These are phyloP conservation scores for Globisporangium carolinianum DNA, from an alignment of 352 stramenopile species.

Conservation along the genomic window DNA sequence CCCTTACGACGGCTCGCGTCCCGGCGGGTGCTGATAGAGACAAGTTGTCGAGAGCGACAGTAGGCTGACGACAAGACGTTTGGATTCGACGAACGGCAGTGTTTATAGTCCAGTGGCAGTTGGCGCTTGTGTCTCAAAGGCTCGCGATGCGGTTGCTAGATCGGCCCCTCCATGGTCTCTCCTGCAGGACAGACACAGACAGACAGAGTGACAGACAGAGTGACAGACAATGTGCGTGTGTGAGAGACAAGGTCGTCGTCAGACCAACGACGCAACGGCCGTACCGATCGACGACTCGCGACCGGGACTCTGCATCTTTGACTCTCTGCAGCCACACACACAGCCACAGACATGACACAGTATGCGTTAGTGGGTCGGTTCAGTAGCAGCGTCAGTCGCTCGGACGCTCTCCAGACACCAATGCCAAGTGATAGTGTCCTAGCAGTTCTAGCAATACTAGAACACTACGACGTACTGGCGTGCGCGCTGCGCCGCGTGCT, in stretches of 20 bases:
- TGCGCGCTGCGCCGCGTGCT: constrained; percentile 38
- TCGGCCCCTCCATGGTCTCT: constrained; percentile 63
- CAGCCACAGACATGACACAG: constrained; percentile 3
- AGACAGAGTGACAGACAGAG: constrained; percentile 1
- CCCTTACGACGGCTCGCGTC: constrained; percentile 45
- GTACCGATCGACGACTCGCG: constrained; percentile 29
- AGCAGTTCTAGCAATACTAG: background rate
- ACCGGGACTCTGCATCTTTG: constrained; percentile 20
- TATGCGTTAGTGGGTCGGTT: background rate
- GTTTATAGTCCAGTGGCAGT: too few species aligned
- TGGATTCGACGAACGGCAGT: background rate
- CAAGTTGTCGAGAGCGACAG: background rate
- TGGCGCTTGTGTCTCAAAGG: too few species aligned
- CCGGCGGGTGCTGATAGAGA: constrained; percentile 9
- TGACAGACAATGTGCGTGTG: background rate
- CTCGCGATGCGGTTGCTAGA: constrained; percentile 17
- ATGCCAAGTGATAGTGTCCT: background rate
- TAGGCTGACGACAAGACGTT: background rate
- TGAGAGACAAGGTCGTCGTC: background rate
- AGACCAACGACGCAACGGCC: background rate
- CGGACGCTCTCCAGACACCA: background rate
- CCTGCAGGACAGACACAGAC: constrained; percentile 11
- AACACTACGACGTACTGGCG: constrained; percentile 17
- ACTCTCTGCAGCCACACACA: constrained; percentile 15
- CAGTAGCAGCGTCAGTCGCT: too few species aligned